These are phyloP conservation scores for Dactylellina parvicollis DNA, from an alignment of 2,329 filamentous ascomycete species.

Conservation along the genomic window DNA sequence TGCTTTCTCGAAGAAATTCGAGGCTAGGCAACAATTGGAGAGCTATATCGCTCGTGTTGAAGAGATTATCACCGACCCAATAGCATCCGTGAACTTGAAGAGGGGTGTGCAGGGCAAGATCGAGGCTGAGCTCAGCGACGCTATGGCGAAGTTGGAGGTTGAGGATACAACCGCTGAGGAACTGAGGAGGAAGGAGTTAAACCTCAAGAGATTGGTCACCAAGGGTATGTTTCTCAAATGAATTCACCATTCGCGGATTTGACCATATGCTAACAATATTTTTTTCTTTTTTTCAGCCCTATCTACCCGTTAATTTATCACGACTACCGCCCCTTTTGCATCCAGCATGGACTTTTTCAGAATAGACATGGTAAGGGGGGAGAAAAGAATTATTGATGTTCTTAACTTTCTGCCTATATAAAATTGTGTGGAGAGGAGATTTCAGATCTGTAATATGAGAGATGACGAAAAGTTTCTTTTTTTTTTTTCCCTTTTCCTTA, in stretches of 20 bases:
- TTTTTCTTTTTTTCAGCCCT: constrained; percentile 20
- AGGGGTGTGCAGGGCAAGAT: constrained; percentile 99
- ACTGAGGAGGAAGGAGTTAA: constrained; percentile 99
- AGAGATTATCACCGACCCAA: constrained; percentile 97
- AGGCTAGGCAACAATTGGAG: constrained; percentile 98
- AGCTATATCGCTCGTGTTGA: constrained; percentile 98
- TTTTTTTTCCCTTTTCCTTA: constrained; percentile 6
- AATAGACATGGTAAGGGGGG: constrained; percentile 7
- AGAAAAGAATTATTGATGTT: background rate
- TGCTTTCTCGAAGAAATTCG: constrained; percentile 99
- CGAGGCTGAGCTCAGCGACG: constrained; percentile 93
- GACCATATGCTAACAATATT: constrained; percentile 1
- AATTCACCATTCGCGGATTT: background rate
- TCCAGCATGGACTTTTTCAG: constrained; percentile 1
- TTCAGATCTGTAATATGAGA: constrained; percentile 41
- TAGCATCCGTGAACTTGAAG: constrained; percentile 96
- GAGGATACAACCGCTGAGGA: constrained; percentile 91
- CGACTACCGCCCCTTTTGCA: constrained; percentile 3
- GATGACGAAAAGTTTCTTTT: constrained; percentile 43
- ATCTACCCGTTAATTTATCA: constrained; percentile 25
- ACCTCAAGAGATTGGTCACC: constrained; percentile 95
- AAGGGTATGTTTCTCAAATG: constrained; percentile 77
- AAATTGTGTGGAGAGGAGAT: constrained; percentile 3
- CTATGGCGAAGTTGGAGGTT: constrained; percentile 96
- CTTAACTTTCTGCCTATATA: constrained; percentile 31